phyloP scores from a whole-genome alignment of 768 basidiomycete genomes.

The Serpula lacrymans region DNA sequence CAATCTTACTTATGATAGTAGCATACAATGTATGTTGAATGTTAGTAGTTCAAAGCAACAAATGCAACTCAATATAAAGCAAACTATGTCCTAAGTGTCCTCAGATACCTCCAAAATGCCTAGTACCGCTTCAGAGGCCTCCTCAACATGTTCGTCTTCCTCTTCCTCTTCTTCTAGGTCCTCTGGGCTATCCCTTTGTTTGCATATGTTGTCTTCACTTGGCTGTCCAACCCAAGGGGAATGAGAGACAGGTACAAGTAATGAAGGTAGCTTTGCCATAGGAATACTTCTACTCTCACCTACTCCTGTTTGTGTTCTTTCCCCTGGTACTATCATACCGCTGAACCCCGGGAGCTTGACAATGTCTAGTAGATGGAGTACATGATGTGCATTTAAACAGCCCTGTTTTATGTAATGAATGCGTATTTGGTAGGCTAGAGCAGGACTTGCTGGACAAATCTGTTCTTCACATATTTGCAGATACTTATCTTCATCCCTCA shows the following conservation, averaged over 20 bases:
- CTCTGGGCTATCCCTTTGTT: neutral
- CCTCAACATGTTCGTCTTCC: neutral
- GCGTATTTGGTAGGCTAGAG: conserved; percentile 5
- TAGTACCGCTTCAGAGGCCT: neutral
- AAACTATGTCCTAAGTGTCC: too few relatives aligned
- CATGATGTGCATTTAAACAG: conserved; percentile 7
- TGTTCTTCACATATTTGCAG: conserved; percentile 1
- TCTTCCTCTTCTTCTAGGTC: neutral
- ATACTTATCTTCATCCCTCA: conserved; percentile 8
- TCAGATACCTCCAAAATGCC: neutral
- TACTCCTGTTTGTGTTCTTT: neutral
- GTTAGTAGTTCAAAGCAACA: too few relatives aligned
- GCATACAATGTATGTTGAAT: neutral
- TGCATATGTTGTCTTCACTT: neutral
- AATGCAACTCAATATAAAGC: too few relatives aligned
- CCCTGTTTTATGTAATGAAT: conserved; percentile 1
- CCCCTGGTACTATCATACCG: conserved; percentile 6
- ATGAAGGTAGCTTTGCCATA: neutral
- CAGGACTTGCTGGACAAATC: conserved; percentile 1
- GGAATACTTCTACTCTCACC: neutral
- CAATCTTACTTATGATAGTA: conserved; percentile 37
- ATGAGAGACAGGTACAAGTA: neutral
- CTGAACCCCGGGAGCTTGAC: conserved; percentile 7
- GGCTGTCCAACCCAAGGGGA: neutral
- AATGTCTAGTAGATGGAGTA: conserved; percentile 8